These are phyloP conservation scores for Skeletonema menzelii DNA, from an alignment of 108 stramenopile genomes.

Conservation along the genomic window DNA sequence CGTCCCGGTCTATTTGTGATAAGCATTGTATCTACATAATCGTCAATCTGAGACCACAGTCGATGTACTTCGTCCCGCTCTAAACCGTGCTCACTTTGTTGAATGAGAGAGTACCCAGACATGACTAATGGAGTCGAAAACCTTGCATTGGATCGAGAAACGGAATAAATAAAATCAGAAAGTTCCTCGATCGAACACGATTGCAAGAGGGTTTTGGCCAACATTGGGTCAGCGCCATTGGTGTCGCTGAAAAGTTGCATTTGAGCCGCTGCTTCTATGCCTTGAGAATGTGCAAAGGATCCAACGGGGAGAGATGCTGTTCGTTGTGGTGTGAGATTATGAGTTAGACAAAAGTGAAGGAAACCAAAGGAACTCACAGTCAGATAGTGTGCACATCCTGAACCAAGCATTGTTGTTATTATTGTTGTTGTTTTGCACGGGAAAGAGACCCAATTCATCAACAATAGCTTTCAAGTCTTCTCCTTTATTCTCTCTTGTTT, in stretches of 20 bases:
- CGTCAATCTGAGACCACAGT: constrained; percentile 52
- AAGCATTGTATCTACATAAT: constrained; percentile 53
- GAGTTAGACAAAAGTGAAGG: too few relatives aligned
- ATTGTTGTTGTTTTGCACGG: neutral
- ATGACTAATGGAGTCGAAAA: constrained; percentile 58
- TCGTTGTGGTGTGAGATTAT: too few relatives aligned
- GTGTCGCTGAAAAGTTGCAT: constrained; percentile 54
- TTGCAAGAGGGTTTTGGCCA: neutral
- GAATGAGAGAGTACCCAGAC: constrained; percentile 52
- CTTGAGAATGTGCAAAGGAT: constrained; percentile 85
- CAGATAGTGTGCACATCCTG: constrained; percentile 53
- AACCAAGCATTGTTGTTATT: constrained; percentile 32
- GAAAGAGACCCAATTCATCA: neutral
- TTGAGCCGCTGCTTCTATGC: constrained; percentile 80
- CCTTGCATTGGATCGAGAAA: constrained; percentile 65
- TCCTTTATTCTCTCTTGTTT: neutral
- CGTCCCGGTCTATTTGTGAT: constrained; percentile 65
- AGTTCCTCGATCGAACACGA: constrained; percentile 30
- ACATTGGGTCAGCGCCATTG: constrained; percentile 10
- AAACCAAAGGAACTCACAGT: constrained; percentile 25
- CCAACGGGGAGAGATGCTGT: constrained; percentile 70
- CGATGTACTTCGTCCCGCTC: constrained; percentile 10
- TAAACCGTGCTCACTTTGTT: neutral
- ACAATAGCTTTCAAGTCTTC: neutral
- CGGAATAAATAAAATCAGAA: constrained; percentile 58